Conservation (phyloP, 31 red algal genomes). For the Pterothamnion heteromorphum region DNA sequence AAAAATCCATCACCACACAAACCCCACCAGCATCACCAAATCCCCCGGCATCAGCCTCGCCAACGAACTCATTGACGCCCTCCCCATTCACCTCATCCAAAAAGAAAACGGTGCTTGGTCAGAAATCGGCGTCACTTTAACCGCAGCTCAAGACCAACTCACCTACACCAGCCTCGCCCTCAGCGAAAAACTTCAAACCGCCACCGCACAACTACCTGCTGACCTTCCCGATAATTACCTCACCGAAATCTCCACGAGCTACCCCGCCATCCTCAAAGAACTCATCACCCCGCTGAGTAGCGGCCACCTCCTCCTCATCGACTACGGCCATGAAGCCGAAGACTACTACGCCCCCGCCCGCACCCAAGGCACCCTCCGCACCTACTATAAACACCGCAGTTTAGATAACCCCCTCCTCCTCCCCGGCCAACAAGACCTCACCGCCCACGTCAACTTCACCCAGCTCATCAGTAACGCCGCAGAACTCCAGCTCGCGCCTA, state of each 20-base stretch:
- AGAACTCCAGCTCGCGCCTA: not conserved
- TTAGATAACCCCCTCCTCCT: not conserved
- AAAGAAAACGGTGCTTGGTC: not conserved
- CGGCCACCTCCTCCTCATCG: not conserved
- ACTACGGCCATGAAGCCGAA: not conserved
- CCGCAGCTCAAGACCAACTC: slow-evolving; percentile 53
- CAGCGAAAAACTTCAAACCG: not conserved
- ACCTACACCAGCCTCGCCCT: not conserved
- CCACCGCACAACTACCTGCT: not conserved
- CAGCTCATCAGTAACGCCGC: not conserved
- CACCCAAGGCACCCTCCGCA: not conserved
- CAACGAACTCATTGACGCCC: not conserved
- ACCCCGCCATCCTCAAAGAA: not conserved
- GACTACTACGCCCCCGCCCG: not conserved
- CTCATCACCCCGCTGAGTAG: not conserved
- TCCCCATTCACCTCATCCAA: not conserved
- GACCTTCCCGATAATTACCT: not conserved
- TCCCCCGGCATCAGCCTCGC: not conserved
- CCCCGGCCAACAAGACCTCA: not conserved
- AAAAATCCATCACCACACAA: not conserved
- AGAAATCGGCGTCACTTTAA: not conserved
- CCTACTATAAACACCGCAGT: not conserved
- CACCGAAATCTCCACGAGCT: not conserved
- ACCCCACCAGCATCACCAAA: not conserved
- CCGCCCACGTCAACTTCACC: not conserved